Conservation (phyloP, 1,139 yeast genomes). For the Debaryomycetaceae sp. region DNA sequence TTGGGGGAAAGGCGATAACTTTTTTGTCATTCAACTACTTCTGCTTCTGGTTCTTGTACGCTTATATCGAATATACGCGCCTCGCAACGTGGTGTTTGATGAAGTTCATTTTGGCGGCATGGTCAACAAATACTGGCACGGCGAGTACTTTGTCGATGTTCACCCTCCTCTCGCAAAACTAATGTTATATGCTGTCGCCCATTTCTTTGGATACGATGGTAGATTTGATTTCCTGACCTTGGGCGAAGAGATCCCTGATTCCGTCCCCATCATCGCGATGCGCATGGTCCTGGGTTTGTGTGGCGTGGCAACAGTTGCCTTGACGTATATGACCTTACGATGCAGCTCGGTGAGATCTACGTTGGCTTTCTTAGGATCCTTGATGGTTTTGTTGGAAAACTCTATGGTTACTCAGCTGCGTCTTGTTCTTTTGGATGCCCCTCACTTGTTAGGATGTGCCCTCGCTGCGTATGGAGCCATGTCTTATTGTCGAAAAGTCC, state of each 20-base stretch:
- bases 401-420: constrained; percentile 42
- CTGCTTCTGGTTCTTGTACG: constrained; percentile 9
- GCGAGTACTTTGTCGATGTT: constrained; percentile 49
- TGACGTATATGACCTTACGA: constrained; percentile 41
- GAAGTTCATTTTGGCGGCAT: constrained; percentile 16
- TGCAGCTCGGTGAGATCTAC: constrained; percentile 30
- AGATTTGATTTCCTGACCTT: constrained; percentile 19
- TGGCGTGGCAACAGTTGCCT: constrained; percentile 35
- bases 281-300: constrained; percentile 21
- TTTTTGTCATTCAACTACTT: constrained; percentile 6
- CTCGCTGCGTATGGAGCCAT: neutral
- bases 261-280: constrained; percentile 25
- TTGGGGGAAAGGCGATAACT: constrained; percentile 4
- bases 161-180: constrained; percentile 55
- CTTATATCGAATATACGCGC: constrained; percentile 15
- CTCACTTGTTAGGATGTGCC: constrained; percentile 37
- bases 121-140: constrained; percentile 38
- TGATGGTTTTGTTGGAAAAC: constrained; percentile 41
- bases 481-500: too few species aligned
- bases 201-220: constrained; percentile 35
- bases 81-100: constrained; percentile 26
- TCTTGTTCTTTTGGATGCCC: constrained; percentile 38
- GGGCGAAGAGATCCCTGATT: constrained; percentile 19
- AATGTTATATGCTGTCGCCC: constrained; percentile 33
- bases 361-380: constrained; percentile 34